Conservation (phyloP, 2,329 filamentous ascomycete species). For the Exophiala mesophila region DNA sequence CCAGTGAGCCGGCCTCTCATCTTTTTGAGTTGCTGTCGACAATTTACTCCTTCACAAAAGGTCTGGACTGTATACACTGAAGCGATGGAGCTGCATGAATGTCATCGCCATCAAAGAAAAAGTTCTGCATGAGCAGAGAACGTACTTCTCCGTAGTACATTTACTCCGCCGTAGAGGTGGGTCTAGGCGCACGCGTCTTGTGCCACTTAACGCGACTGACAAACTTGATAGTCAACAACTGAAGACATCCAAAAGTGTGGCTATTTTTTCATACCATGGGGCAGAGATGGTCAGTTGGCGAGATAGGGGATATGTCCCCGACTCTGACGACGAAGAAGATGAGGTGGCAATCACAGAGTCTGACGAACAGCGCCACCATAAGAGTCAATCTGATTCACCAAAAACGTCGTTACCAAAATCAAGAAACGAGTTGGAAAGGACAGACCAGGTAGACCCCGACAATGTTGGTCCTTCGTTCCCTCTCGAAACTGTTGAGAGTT, state of each 20-base stretch:
- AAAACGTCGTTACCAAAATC: neutral
- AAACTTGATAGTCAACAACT: constrained; percentile 7
- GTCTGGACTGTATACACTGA: no score
- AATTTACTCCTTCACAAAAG: no score
- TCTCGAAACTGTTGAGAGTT: neutral
- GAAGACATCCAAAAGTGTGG: constrained; percentile 5
- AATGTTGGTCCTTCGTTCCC: neutral
- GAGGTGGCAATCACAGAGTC: constrained; percentile 20
- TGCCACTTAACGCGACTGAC: neutral
- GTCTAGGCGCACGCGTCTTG: neutral
- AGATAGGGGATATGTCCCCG: constrained; percentile 48
- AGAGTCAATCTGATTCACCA: no score
- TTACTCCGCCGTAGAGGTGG: neutral
- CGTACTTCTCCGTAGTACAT: neutral
- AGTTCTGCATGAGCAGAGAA: no score
- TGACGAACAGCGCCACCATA: neutral
- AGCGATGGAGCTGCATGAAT: no score
- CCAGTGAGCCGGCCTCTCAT: constrained; percentile 36
- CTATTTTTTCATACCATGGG: constrained; percentile 20
- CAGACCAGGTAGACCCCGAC: neutral
- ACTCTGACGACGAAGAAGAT: constrained; percentile 45
- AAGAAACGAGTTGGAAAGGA: neutral
- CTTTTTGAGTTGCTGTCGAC: no score
- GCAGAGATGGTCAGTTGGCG: constrained; percentile 37
- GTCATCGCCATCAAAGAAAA: no score